These are phyloP conservation scores for Boletus fagicola DNA, from an alignment of 768 basidiomycete genomes.

Conservation along the genomic window DNA sequence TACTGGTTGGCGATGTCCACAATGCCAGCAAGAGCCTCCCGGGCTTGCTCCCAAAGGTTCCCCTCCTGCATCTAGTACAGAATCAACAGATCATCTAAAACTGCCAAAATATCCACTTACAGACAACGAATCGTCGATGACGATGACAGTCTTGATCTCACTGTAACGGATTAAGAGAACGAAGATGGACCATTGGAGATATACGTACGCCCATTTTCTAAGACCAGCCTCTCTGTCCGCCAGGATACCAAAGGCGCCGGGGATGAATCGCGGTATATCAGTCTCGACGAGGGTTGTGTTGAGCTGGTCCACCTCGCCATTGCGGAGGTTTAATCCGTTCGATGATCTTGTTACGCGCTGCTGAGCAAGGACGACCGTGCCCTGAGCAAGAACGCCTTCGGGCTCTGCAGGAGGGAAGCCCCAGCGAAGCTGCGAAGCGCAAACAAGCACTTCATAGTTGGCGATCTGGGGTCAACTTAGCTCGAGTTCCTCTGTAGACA, in stretches of 20 bases:
- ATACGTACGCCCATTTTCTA: constrained; percentile 29
- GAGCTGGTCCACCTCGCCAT: constrained; percentile 16
- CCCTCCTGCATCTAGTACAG: constrained; percentile 38
- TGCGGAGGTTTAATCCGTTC: neutral
- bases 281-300: constrained; percentile 27
- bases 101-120: constrained; percentile 12
- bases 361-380: constrained; percentile 32
- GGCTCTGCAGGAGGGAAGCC: constrained; percentile 20
- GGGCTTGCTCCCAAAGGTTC: constrained; percentile 36
- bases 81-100: neutral
- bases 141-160: constrained; percentile 41
- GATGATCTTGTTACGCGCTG: constrained; percentile 3
- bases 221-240: constrained; percentile 24
- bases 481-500: neutral
- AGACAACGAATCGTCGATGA: constrained; percentile 42
- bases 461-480: constrained; percentile 23
- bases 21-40: constrained; percentile 44
- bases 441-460: constrained; percentile 36
- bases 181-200: neutral
- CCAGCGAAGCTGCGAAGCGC: constrained; percentile 34
- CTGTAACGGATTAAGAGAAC: constrained; percentile 14
- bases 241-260: neutral
- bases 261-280: constrained; percentile 31
- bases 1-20: constrained; percentile 37
- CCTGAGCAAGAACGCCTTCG: constrained; percentile 19